phyloP scores from a whole-genome alignment of 495 filamentous ascomycete species.

The Talaromyces adpressus region DNA sequence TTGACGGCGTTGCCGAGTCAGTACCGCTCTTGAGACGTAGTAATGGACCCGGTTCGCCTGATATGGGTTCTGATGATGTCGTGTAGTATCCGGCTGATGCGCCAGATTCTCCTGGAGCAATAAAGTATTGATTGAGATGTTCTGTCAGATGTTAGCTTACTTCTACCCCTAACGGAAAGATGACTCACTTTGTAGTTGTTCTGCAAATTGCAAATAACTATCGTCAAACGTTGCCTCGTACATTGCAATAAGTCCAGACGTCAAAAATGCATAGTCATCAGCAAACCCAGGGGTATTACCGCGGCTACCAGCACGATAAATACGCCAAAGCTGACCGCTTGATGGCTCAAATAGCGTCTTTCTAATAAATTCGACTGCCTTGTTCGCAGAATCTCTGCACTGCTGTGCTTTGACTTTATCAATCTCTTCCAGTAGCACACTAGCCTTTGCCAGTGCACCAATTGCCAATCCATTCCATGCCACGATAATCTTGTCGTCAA shows the following conservation, averaged over 20 bases:
- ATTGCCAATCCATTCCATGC: conserved; percentile 90
- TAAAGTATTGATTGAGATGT: conserved; percentile 62
- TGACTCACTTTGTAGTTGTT: conserved; percentile 65
- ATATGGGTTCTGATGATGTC: conserved; percentile 55
- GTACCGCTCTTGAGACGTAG: conserved; percentile 90
- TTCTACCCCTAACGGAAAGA: neutral
- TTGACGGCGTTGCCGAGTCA: conserved; percentile 81
- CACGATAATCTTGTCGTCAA: conserved; percentile 89
- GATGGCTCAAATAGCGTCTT: conserved; percentile 65
- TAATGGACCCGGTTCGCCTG: conserved; percentile 69
- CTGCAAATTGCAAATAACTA: conserved; percentile 73
- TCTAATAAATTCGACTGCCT: conserved; percentile 70
- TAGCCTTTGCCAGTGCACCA: conserved; percentile 67
- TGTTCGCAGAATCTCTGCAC: conserved; percentile 58
- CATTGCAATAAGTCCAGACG: conserved; percentile 75
- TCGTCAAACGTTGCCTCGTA: conserved; percentile 85
- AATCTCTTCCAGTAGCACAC: conserved; percentile 54
- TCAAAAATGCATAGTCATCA: conserved; percentile 92
- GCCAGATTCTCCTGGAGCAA: conserved; percentile 37
- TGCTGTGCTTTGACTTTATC: conserved; percentile 48
- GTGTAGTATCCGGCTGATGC: conserved; percentile 74
- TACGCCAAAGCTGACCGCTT: conserved; percentile 59
- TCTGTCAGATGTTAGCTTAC: conserved; percentile 29
- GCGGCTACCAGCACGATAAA: conserved; percentile 62
- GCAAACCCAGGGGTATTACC: conserved; percentile 75